Evolutionary conservation across 2,329 filamentous ascomycete species (phyloP).

Genomic region (Trichoderma lentiforme): DNA sequence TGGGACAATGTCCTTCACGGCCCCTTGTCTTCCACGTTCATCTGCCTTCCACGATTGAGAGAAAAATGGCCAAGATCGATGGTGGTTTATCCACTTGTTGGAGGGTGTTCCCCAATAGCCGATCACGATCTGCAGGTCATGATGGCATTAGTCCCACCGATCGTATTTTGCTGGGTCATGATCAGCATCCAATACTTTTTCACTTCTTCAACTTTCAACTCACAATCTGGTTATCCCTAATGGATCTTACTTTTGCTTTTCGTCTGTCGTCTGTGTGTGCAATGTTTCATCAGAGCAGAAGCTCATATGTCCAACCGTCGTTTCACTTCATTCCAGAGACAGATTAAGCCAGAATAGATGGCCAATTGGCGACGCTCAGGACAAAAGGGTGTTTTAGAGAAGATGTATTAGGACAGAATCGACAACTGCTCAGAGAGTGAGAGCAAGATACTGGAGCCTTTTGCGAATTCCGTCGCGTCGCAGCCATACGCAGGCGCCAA

Average conservation of each 20-base stretch:
- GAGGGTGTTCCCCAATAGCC: background rate
- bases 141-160: background rate
- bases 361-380: background rate
- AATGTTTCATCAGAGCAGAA: no score
- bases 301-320: background rate
- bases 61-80: background rate
- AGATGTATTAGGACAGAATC: background rate
- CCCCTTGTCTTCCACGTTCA: background rate
- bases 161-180: background rate
- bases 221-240: background rate
- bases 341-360: background rate
- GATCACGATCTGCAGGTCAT: slow-evolving; percentile 6
- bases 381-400: background rate
- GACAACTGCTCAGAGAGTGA: background rate
- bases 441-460: background rate
- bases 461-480: background rate
- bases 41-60: background rate
- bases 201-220: background rate
- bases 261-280: background rate
- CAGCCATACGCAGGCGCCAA: background rate
- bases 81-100: background rate
- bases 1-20: background rate
- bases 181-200: background rate
- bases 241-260: background rate
- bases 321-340: background rate